A percentile compares a stretch with the other conserved stretches of the same genome.
phyloP scores from a whole-genome alignment of 179 eudicot genomes.

The Corrigiola litoralis region DNA sequence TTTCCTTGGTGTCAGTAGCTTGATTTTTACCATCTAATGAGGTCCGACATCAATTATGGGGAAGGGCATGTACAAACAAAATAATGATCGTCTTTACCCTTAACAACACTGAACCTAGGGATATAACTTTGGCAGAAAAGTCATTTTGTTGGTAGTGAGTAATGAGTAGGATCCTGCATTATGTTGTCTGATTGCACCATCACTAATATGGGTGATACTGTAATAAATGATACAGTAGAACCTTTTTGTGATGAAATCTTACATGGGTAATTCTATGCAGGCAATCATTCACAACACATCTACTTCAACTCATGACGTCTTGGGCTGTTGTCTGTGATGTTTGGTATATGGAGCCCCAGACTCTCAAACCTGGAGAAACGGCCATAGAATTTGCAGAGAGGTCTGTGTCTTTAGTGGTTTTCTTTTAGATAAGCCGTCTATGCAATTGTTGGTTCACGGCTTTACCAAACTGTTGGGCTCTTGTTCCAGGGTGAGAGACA shows the following conservation, averaged over 20 bases:
- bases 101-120: no score
- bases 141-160: neutral
- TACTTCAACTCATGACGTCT: constrained; percentile 88
- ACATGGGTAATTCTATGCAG: constrained; percentile 30
- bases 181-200: neutral
- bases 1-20: neutral
- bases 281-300: constrained; percentile 83
- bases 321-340: constrained; percentile 99
- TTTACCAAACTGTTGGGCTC: neutral
- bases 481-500: constrained; percentile 67
- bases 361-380: constrained; percentile 72
- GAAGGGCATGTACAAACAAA: no score
- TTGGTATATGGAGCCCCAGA: constrained; percentile 94
- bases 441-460: neutral
- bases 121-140: neutral
- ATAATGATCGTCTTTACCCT: no score
- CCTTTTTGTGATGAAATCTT: no score
- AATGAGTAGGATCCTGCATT: neutral
- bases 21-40: neutral
- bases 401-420: constrained; percentile 16
- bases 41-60: no score
- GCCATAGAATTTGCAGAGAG: constrained; percentile 93
- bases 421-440: neutral
- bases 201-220: neutral
- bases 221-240: neutral